Base-by-base conservation (phyloP, 2,329 filamentous ascomycete genomes). In the Torrubiellomyces zombiae region DNA sequence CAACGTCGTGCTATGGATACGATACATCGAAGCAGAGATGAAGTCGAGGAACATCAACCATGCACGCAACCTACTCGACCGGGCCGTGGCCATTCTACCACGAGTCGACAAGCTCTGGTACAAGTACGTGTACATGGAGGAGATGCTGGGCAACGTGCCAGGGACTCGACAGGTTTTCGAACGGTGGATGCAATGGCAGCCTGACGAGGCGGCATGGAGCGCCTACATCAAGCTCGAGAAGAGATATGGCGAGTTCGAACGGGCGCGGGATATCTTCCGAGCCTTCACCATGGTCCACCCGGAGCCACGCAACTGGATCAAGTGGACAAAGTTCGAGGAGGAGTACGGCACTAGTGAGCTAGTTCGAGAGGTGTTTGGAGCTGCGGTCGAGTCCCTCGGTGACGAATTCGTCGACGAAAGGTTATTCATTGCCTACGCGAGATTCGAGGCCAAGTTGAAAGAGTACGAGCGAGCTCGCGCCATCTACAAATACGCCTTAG, bases 41-140 rank as follows among this genome's bases (percentile, higher is more conserved):
- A 91, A 91, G 55, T 45, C 45, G 33, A 64, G 85, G 37, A 93
- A 93, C 47, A 94, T 98, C 60, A 93, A 93, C 48, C 86, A 95
- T 63, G 85, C 89, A 17, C 66, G 89, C 30, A 98, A 98, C 47
- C 55, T 98, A 25, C 68, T 98, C 26, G 89, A 98, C 48, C 75
- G 89, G 28, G 85, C 89, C n/a, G 81, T 95, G 26, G 83, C 83
- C 1, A 80, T 91, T 28, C 59, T 94, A 19, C 89, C 89, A 5
- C 65, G 89, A 29, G 70, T 95, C 20, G 83, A 95, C 48, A 95
- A 95, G 61, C 58, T 98, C 17, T 98, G 89, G 89, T 98, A 93
- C 60, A 95, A 95, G 50, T 98, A 94, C 59, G 82, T 92, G 14
- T 93, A 92, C 49, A 91, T 93, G 77, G 86, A 95, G 57, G 89